phyloP scores from a whole-genome alignment of 1,284 basidiomycete species.

The Apiotrichum porosum region DNA sequence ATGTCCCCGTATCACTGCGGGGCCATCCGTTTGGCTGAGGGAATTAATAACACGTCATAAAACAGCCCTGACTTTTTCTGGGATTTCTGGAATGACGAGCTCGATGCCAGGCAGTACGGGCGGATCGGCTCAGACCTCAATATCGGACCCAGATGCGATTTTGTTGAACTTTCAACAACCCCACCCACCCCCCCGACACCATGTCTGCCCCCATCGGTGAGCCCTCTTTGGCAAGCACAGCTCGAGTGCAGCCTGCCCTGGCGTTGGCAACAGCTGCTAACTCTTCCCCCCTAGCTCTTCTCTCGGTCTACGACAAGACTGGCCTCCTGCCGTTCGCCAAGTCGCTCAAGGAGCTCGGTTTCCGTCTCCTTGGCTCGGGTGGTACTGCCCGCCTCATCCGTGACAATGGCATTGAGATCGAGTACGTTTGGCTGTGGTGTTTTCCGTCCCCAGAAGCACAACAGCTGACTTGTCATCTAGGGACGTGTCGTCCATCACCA shows the following conservation, averaged over 20 bases:
- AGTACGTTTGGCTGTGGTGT: conserved; percentile 64
- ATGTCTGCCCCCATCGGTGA: conserved; percentile 17
- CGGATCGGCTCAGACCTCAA: no score
- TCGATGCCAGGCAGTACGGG: no score
- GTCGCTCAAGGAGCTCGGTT: conserved; percentile 72
- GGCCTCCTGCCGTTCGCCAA: conserved; percentile 83
- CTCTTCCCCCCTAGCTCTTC: conserved; percentile 57
- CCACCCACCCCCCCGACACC: background rate
- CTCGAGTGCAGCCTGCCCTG: background rate
- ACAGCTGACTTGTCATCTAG: conserved; percentile 55
- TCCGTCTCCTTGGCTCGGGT: conserved; percentile 88
- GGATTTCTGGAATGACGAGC: no score
- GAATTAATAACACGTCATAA: no score
- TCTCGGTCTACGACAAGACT: conserved; percentile 97
- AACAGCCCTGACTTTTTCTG: no score
- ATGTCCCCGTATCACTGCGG: no score
- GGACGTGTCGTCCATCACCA: conserved; percentile 96
- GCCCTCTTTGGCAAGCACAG: background rate
- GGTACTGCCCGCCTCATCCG: conserved; percentile 97
- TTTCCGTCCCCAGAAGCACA: no score
- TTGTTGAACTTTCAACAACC: background rate
- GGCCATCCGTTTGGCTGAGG: no score
- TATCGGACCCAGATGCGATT: no score
- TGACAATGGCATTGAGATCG: conserved; percentile 84
- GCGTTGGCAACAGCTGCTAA: background rate